These are phyloP conservation scores for Neurospora pannonica DNA, from an alignment of 495 filamentous ascomycete genomes.

Conservation along the genomic window DNA sequence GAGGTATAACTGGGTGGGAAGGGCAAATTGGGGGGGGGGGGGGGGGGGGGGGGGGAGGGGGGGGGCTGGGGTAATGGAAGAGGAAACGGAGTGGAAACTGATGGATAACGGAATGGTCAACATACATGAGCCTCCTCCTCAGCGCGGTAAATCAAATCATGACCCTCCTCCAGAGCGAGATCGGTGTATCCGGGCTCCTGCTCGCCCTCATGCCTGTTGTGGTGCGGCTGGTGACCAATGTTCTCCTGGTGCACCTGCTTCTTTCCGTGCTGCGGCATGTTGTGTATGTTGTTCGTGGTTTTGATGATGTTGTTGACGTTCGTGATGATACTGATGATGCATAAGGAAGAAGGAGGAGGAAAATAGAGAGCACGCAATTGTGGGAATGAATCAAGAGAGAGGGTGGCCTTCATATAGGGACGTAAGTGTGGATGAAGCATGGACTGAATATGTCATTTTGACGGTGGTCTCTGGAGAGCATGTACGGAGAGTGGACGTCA, in stretches of 20 bases:
- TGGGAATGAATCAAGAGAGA: not conserved
- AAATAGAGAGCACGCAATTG: not conserved
- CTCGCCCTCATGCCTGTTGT: not conserved
- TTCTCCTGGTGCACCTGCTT: not conserved
- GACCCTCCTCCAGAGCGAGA: constrained; percentile 15
- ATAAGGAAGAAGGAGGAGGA: not conserved
- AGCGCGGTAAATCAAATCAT: constrained; percentile 21
- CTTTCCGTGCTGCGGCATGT: not conserved
- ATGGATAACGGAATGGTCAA: no score
- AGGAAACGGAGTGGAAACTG: no score
- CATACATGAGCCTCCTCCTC: constrained; percentile 22
- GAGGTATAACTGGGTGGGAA: no score
- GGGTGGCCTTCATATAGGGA: not conserved
- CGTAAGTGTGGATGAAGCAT: not conserved
- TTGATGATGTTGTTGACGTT: not conserved
- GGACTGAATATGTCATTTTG: not conserved
- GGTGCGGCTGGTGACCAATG: not conserved
- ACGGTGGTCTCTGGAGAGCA: not conserved
- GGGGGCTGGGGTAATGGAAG: no score
- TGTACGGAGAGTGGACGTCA: not conserved
- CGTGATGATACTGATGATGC: not conserved
- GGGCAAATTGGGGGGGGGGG: no score
- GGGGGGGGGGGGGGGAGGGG: no score
- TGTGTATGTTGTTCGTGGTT: not conserved
- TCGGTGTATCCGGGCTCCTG: constrained; percentile 17